A percentile compares a stretch with the other conserved stretches of the same genome.
Evolutionary conservation across 768 basidiomycete species (phyloP).

Genomic region (Boletus tylopilopsis): DNA sequence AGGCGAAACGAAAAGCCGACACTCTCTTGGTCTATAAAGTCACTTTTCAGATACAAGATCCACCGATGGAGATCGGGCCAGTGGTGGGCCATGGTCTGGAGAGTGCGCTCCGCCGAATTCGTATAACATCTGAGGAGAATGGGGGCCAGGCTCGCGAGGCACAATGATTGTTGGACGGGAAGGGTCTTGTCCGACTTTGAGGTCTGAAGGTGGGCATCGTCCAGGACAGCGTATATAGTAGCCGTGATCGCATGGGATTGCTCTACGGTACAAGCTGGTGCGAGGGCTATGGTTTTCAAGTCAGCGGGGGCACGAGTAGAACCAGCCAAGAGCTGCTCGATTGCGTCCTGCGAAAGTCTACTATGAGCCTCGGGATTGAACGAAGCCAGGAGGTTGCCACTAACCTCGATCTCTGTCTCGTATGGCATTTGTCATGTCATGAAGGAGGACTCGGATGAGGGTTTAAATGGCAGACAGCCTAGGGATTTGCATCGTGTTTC

Average conservation of each 20-base stretch:
- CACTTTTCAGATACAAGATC: constrained; percentile 24
- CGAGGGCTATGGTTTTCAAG: constrained; percentile 19
- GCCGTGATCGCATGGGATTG: constrained; percentile 16
- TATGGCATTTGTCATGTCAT: not conserved
- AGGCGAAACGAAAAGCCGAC: constrained; percentile 21
- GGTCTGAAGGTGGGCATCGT: constrained; percentile 15
- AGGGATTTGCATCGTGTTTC: too few species aligned
- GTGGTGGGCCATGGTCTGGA: constrained; percentile 8
- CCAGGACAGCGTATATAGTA: constrained; percentile 21
- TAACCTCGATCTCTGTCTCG: constrained; percentile 18
- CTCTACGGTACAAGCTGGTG: constrained; percentile 14
- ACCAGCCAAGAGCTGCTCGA: constrained; percentile 22
- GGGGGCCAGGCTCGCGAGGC: constrained; percentile 14
- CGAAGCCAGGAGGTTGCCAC: not conserved
- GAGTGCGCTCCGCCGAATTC: not conserved
- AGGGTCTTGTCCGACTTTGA: constrained; percentile 9
- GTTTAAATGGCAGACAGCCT: too few species aligned
- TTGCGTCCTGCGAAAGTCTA: constrained; percentile 11
- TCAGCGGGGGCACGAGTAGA: constrained; percentile 16
- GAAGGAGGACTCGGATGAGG: too few species aligned
- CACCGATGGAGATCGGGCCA: constrained; percentile 21
- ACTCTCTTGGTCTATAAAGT: constrained; percentile 20
- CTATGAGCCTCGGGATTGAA: not conserved
- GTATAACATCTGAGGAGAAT: constrained; percentile 7
- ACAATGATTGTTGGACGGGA: constrained; percentile 21